phyloP scores from a whole-genome alignment of 2,329 filamentous ascomycete species.

The Beauveria sp. region DNA sequence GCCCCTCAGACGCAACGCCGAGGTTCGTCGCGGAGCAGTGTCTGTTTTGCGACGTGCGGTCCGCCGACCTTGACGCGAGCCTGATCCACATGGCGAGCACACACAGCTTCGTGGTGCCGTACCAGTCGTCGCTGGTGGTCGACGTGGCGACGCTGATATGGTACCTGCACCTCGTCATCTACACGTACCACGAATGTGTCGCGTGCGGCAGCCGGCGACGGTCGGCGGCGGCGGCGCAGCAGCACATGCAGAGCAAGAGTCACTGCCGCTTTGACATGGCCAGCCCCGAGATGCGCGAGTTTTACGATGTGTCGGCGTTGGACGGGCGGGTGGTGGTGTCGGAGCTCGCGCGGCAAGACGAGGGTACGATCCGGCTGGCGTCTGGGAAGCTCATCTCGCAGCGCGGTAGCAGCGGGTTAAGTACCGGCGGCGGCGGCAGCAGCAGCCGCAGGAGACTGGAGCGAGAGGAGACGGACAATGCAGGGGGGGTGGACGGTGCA shows the following conservation, averaged over 20 bases:
- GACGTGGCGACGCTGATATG: slow-evolving; percentile 36
- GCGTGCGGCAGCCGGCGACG: slow-evolving; percentile 35
- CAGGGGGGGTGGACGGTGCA: neutral
- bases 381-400: slow-evolving; percentile 8
- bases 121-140: slow-evolving; percentile 29
- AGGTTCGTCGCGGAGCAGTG: slow-evolving; percentile 25
- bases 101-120: slow-evolving; percentile 38
- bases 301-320: slow-evolving; percentile 24
- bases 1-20: neutral
- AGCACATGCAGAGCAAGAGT: slow-evolving; percentile 39
- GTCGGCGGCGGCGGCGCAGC: slow-evolving; percentile 34
- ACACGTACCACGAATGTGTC: slow-evolving; percentile 38
- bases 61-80: slow-evolving; percentile 25
- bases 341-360: neutral
- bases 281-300: slow-evolving; percentile 24
- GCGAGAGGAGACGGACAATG: neutral
- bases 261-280: slow-evolving; percentile 34
- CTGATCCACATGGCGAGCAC: slow-evolving; percentile 37
- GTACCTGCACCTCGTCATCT: slow-evolving; percentile 40
- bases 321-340: neutral
- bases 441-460: neutral
- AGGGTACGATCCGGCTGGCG: neutral
- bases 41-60: slow-evolving; percentile 31
- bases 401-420: neutral
- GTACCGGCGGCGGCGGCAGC: neutral